Percentiles rank a stretch among this genome's conserved stretches.
phyloP scores from a whole-genome alignment of 2,329 filamentous ascomycete species.

The Trichoderma sp. region DNA sequence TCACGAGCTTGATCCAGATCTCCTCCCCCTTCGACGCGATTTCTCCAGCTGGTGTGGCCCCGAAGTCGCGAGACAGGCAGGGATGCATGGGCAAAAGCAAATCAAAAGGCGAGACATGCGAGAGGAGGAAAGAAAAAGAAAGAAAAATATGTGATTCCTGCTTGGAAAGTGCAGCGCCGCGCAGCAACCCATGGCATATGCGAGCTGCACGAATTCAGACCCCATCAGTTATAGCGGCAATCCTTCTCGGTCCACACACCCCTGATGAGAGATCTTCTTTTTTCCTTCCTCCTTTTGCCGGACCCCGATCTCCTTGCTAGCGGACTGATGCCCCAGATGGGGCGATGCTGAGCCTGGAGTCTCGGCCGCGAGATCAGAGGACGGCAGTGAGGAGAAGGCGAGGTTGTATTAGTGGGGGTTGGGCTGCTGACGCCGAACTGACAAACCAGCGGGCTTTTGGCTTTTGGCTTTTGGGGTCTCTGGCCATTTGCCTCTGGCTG shows the following conservation, averaged over 20 bases:
- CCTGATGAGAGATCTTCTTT: not conserved
- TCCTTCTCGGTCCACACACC: not conserved
- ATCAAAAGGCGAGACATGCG: not conserved
- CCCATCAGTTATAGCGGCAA: not conserved
- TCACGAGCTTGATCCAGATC: not conserved
- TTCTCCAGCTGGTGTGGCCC: not conserved
- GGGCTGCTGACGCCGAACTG: conserved; percentile 4
- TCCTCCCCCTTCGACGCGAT: not conserved
- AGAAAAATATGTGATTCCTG: not conserved
- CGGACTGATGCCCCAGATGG: not conserved
- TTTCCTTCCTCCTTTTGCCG: not conserved
- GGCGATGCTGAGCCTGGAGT: not conserved
- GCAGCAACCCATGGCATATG: not conserved
- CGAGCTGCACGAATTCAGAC: not conserved
- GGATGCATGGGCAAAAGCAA: not conserved
- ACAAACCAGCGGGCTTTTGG: conserved; percentile 1
- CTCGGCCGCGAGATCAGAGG: not conserved
- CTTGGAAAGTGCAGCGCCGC: not conserved
- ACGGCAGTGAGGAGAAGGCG: not conserved
- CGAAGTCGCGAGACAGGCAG: not conserved
- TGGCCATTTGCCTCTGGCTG: not conserved
- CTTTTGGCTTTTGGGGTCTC: not conserved
- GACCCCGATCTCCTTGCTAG: not conserved
- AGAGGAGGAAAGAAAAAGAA: not conserved
- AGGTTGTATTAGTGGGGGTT: not conserved